Base-by-base conservation (phyloP, 306 rosid genomes). In the Cucurbita maxima region DNA sequence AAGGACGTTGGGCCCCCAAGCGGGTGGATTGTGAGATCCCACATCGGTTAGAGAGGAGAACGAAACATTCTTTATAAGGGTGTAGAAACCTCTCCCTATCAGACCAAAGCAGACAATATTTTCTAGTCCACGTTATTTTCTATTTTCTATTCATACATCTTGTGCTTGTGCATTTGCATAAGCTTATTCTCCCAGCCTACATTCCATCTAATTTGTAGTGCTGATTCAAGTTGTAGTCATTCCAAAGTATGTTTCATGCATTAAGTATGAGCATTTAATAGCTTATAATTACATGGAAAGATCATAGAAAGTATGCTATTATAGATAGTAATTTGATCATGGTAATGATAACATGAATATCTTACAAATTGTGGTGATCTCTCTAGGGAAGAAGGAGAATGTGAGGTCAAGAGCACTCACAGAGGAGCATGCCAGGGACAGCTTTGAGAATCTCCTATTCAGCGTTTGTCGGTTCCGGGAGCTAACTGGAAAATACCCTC, bases 371-470 rank as follows among this genome's bases (percentile, higher is more conserved):
- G 36, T 64, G 70, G 34, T 75, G 78, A 66, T 71, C 60, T 76
- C 9, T 78, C 68, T 71, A 91, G 99, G 91, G 38, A 85, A 85
- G 61, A 78, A 76, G 77, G 90, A 86, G 76, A 76, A 76, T 73
- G 86, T 94, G 75, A 87, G 88, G 81, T 78, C 75, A 82, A 85
- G 97, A 77, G 85, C 97, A 74, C 90, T 94, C 51, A 91, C 99
- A 9, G 98, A 94, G 85, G 97, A 94, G 84, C 92, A 94, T 82
- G 99, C 97, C 25, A 81, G 97, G 50, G 97, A 94, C 83, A 94
- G 99, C 79, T 94, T 94, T 71, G 99, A 89, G 79, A 94, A 94
- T 81, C 99, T 94, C 83, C 87, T 89, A 19, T 90, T 94, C 77
- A 94, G 97, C 74, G 81, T 94, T 61, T 89, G 97, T 74, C 92